Evolutionary conservation across 176 grass and related monocot genomes (phyloP).

Genomic region (Cenchrus americanus): DNA sequence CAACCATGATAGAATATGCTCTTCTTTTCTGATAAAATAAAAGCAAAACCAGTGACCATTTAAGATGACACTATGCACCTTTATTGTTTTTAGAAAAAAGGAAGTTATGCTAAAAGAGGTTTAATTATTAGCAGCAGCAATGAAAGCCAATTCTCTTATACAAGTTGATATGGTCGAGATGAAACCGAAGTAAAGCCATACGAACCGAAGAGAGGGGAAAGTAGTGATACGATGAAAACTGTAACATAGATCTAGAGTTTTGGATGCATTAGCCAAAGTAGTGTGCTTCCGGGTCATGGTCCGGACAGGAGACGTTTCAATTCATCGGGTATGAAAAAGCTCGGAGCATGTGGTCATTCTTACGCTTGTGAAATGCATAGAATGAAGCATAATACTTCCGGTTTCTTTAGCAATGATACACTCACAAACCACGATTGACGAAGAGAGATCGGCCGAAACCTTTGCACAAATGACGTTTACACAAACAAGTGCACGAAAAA

Average conservation of each 20-base stretch:
- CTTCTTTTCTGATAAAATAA: conserved; percentile 31
- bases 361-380: background rate
- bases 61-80: conserved; percentile 4
- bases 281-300: background rate
- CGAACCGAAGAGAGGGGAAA: background rate
- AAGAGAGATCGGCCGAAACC: background rate
- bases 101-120: conserved; percentile 22
- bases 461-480: background rate
- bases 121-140: conserved; percentile 31
- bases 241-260: background rate
- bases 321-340: background rate
- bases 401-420: background rate
- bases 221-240: background rate
- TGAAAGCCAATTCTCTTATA: background rate
- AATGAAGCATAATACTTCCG: background rate
- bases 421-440: background rate
- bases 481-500: too few species aligned
- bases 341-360: background rate
- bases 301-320: background rate
- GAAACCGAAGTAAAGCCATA: background rate
- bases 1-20: background rate
- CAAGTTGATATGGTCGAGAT: background rate
- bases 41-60: conserved; percentile 23
- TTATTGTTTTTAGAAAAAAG: background rate
- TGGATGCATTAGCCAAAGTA: too few species aligned